Base-by-base conservation (phyloP, 1,139 yeast species). In the Yamadazyma siamensis region DNA sequence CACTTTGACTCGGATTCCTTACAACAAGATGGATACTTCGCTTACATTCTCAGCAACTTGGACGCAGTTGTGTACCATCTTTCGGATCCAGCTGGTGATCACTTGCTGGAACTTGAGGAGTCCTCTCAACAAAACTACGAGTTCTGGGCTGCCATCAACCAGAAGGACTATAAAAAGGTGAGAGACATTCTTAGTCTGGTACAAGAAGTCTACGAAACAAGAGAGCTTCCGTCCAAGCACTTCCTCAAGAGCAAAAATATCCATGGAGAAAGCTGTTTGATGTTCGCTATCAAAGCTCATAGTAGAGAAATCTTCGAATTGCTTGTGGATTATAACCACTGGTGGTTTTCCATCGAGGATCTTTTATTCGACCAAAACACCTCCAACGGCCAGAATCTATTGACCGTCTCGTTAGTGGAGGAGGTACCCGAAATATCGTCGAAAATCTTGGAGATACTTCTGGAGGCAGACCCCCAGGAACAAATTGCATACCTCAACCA, bases 1-100 rank as follows among this genome's bases (percentile, higher is more conserved):
- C 61, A 71, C 31, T 86, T 83, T 50, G 71, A 80, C 33, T 50
- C 62, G 0, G 34, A 38, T 3, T 59, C 56, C 28, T 38, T 39
- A 27, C 19, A 50, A 1, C 41, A 49, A 15, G 43, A 72, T 56
- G 62, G 72, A 33, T 53, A 71, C 54, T 38, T 66, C 38, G 63
- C 52, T 40, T 68, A 65, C 36, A 66, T 67, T 16, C 44, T 88
- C 19, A 81, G 95, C 31, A 86, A 95, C 8, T 61, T 88, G 27
- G 95, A 88, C 47, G 95, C 91, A 0, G 94, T 87, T 0, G 48
- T 87, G 6, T 75, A 61, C 37, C 94, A 83, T 49, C 64, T 86
- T 16, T 55, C 65, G 1, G 41, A 53, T 4, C 54, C 54, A 8
- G 61, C 64, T 25, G 46, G 44, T 1, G 42, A 48, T 9, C 28